Conservation (phyloP, 2,329 filamentous ascomycete genomes). For the Sphaerulina populicola region DNA sequence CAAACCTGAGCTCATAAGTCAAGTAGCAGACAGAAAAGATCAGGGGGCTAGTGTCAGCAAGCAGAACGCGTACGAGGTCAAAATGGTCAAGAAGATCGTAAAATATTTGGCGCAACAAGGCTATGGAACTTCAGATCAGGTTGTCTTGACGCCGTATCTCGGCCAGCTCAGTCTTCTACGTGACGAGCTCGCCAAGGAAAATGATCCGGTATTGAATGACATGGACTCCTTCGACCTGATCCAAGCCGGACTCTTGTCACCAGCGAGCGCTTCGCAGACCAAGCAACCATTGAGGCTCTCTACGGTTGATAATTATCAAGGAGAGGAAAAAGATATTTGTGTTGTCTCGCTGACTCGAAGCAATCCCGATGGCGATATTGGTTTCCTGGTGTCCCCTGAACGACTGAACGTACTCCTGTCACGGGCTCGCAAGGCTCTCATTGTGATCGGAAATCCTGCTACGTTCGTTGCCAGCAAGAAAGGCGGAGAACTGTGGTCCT, state of each 20-base stretch:
- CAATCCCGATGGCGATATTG: no score
- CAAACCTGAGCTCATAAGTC: constrained; percentile 36
- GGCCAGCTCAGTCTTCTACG: constrained; percentile 50
- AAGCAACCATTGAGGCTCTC: no score
- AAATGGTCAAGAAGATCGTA: constrained; percentile 54
- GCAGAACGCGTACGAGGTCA: constrained; percentile 51
- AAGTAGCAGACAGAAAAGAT: constrained; percentile 11
- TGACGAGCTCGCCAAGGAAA: constrained; percentile 39
- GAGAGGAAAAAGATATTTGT: no score
- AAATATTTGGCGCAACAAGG: constrained; percentile 59
- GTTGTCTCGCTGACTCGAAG: no score
- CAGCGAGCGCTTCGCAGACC: no score
- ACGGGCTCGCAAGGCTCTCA: constrained; percentile 40
- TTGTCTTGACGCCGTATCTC: constrained; percentile 58
- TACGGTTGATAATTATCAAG: no score
- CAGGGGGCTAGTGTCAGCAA: constrained; percentile 17
- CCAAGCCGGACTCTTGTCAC: no score
- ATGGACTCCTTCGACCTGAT: no score
- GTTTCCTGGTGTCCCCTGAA: no score
- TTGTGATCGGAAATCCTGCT: constrained; percentile 57
- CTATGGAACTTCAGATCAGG: constrained; percentile 54
- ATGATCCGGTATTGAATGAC: constrained; percentile 48
- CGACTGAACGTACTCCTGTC: no score
- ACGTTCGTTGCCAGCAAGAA: constrained; percentile 50
- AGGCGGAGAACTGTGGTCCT: constrained; percentile 24